Percentiles rank a stretch among this genome's conserved stretches.
Evolutionary conservation across 2,329 filamentous ascomycete species (phyloP).

Genomic region (Aspergillus sp.): DNA sequence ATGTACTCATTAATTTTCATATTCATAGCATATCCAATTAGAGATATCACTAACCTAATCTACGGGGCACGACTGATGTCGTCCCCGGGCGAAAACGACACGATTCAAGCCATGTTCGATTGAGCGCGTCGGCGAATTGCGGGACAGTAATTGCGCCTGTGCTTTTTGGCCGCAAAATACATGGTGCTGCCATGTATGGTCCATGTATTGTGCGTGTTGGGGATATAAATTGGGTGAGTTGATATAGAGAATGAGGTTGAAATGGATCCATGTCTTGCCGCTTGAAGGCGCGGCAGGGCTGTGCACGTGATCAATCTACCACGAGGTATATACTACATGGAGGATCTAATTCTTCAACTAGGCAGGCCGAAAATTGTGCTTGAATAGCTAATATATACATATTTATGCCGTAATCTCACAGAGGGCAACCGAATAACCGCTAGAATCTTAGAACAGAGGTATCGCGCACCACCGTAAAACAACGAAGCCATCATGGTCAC

Average conservation of each 20-base stretch:
- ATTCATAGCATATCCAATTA: neutral
- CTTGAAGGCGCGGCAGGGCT: neutral
- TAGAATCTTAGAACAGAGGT: neutral
- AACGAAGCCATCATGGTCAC: neutral
- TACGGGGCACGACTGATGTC: constrained; percentile 21
- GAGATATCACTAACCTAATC: constrained; percentile 24
- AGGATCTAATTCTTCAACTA: neutral
- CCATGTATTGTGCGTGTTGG: neutral
- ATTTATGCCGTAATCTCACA: neutral
- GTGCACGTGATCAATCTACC: neutral
- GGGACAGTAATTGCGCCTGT: constrained; percentile 23
- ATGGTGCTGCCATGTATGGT: constrained; percentile 19
- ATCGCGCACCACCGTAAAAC: neutral
- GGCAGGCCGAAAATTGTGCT: neutral
- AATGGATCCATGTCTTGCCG: neutral
- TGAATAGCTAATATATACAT: constrained; percentile 10
- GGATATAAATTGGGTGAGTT: neutral
- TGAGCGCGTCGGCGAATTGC: constrained; percentile 31
- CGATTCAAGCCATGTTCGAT: constrained; percentile 28
- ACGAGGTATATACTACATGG: neutral
- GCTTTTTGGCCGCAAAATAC: constrained; percentile 5
- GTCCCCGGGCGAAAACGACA: constrained; percentile 12
- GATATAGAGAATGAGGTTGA: neutral
- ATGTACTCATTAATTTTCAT: constrained; percentile 3
- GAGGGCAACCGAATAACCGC: neutral